These are phyloP conservation scores for Umbilicus rupestris DNA, from an alignment of 164 flowering plant species.

Conservation along the genomic window DNA sequence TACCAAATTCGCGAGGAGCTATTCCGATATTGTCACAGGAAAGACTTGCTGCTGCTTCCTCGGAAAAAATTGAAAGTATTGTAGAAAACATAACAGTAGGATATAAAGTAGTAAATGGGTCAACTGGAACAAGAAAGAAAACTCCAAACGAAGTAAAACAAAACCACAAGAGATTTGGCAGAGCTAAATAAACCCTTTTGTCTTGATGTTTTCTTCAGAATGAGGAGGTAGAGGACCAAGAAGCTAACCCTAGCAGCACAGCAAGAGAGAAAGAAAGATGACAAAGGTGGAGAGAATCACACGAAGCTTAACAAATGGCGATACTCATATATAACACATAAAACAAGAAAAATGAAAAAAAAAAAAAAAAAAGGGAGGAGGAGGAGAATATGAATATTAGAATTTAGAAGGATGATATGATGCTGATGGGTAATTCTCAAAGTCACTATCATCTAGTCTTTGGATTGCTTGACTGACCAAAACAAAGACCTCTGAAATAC, in stretches of 20 bases:
- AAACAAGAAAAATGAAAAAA: not conserved
- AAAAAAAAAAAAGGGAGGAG: not conserved
- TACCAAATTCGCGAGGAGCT: conserved; percentile 28
- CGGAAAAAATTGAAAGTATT: conserved; percentile 65
- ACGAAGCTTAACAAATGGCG: conserved; percentile 1
- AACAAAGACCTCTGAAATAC: not conserved
- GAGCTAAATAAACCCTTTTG: conserved; percentile 3
- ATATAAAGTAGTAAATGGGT: conserved; percentile 28
- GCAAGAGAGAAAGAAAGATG: conserved; percentile 1
- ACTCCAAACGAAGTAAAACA: conserved; percentile 3
- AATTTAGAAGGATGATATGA: not conserved
- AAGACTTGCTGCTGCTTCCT: conserved; percentile 61
- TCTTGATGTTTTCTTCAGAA: conserved; percentile 6
- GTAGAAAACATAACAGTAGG: conserved; percentile 35
- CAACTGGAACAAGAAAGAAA: conserved; percentile 5
- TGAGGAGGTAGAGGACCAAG: conserved; percentile 12
- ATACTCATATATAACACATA: not conserved
- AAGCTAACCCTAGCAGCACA: not conserved
- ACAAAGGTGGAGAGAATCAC: conserved; percentile 5
- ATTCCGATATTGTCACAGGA: conserved; percentile 21
- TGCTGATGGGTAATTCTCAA: conserved; percentile 7
- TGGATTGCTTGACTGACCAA: conserved; percentile 9
- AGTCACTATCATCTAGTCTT: conserved; percentile 7
- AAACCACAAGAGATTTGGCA: conserved; percentile 1
- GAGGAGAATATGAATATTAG: conserved; percentile 1